Evolutionary conservation across 257 asterid species (phyloP).

Genomic region (Mitragyna speciosa): DNA sequence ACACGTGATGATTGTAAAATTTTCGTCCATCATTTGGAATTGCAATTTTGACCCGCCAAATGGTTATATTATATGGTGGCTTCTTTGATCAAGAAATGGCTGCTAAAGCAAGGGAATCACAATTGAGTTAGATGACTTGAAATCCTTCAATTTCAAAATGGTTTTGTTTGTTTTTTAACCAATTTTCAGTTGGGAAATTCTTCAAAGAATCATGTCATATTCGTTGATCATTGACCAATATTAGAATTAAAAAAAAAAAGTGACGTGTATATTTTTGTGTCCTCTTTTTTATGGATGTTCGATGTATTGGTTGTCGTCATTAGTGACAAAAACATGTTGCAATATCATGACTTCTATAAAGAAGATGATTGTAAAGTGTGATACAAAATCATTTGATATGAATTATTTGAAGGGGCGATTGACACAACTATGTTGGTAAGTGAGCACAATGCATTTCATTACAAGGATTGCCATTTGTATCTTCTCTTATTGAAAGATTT

Average conservation of each 20-base stretch:
- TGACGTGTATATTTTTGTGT: background rate
- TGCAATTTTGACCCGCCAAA: slow-evolving; percentile 1
- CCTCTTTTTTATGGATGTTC: background rate
- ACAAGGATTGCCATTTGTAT: background rate
- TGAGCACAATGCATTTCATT: background rate
- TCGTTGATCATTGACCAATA: background rate
- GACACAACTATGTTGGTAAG: background rate
- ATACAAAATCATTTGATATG: background rate
- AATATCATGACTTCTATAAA: too few relatives aligned
- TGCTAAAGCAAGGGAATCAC: background rate
- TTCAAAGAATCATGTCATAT: background rate
- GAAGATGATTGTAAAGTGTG: too few relatives aligned
- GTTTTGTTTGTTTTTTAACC: background rate
- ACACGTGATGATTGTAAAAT: background rate
- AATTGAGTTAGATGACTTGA: background rate
- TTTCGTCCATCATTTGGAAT: background rate
- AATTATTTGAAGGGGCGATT: background rate
- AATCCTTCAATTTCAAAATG: background rate
- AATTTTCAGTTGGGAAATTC: background rate
- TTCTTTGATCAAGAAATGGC: slow-evolving; percentile 1
- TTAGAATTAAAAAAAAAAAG: background rate
- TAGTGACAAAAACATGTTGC: background rate
- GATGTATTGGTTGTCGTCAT: background rate
- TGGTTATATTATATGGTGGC: background rate
- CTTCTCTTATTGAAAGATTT: background rate